phyloP scores from a whole-genome alignment of 257 asterid species.

The Plantago major region DNA sequence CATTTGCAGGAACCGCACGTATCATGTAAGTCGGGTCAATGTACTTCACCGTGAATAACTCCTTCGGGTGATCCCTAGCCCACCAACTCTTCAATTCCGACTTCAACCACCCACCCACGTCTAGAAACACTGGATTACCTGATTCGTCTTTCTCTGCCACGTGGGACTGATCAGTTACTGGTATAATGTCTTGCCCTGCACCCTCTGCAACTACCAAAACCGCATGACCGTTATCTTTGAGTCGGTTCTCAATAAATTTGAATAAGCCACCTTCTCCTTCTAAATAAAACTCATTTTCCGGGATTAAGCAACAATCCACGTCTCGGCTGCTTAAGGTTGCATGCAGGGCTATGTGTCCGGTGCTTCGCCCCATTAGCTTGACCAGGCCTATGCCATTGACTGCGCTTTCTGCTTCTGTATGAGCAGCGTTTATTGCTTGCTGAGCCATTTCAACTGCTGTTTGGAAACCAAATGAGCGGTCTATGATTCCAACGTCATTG shows the following conservation, averaged over 20 bases:
- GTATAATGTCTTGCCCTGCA: slow-evolving; percentile 70
- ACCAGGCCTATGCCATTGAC: slow-evolving; percentile 77
- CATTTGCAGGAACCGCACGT: slow-evolving; percentile 66
- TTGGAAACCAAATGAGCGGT: slow-evolving; percentile 77
- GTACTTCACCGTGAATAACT: slow-evolving; percentile 59
- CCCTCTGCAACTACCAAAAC: slow-evolving; percentile 80
- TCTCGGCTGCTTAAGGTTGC: slow-evolving; percentile 78
- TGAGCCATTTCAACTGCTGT: slow-evolving; percentile 93
- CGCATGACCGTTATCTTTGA: slow-evolving; percentile 49
- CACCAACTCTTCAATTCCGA: slow-evolving; percentile 81
- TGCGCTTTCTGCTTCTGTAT: slow-evolving; percentile 75
- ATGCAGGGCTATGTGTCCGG: slow-evolving; percentile 75
- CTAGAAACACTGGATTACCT: slow-evolving; percentile 65
- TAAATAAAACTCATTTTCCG: slow-evolving; percentile 58
- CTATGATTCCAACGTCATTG: slow-evolving; percentile 75
- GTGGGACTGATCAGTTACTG: slow-evolving; percentile 29
- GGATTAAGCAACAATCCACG: slow-evolving; percentile 78
- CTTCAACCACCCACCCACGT: slow-evolving; percentile 77
- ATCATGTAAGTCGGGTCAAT: slow-evolving; percentile 87
- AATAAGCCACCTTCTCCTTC: slow-evolving; percentile 70
- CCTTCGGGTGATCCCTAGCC: slow-evolving; percentile 53
- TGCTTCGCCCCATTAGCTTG: slow-evolving; percentile 88
- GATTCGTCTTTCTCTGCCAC: slow-evolving; percentile 61
- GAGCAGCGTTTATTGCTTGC: slow-evolving; percentile 70
- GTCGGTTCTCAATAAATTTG: slow-evolving; percentile 42